Evolutionary conservation across 2,329 filamentous ascomycete species (phyloP), one percentile per base, ranked within the genome.

Genomic region (Mollisia scopiformis): DNA sequence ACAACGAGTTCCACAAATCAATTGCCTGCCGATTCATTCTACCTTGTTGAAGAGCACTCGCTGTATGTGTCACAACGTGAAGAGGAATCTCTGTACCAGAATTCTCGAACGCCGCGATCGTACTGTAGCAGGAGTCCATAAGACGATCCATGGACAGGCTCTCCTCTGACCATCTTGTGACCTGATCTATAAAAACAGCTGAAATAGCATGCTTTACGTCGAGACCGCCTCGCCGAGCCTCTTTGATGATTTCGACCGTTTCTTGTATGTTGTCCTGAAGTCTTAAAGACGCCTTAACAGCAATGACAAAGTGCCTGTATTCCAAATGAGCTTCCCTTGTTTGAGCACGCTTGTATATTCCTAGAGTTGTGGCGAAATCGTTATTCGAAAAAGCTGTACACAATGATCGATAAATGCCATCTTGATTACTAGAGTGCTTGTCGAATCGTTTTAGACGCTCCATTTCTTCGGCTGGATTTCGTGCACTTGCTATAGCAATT

Each of bases 1-100:
- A 69, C 51, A 71, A 62, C 25, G 62, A 60, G 6, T 62, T 59
- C 72, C 70, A 75, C 16, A 74, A 64, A 21, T 68, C 61, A 27
- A 73, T 53, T n/a, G 70, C 71, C n/a, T 62, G 41, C 6, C 50
- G 56, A 47, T 60, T 61, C 5, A 57, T 33, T 2, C 66, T 62
- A 16, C 55, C 57, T 27, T 52, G 62, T 11, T 69, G 63, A 13
- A 75, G 66, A 30, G 65, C 57, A 35, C 64, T 70, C 10, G 68
- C 63, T 2, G 68, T 63, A 25, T 72, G 68, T 14, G 69, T 73
- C 3, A 72, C 58, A 6, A 72, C 61, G 25, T 19, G 11, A 19
- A 60, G 54, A 30, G 70, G 61, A 8, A 74, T 47, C 3, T 50
- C 52, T n/a, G 71, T 55, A 0, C 65, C 65, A 31, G 55, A 55